Evolutionary conservation across 2,329 filamentous ascomycete genomes (phyloP).

Genomic region (Fusarium gaditjirri): DNA sequence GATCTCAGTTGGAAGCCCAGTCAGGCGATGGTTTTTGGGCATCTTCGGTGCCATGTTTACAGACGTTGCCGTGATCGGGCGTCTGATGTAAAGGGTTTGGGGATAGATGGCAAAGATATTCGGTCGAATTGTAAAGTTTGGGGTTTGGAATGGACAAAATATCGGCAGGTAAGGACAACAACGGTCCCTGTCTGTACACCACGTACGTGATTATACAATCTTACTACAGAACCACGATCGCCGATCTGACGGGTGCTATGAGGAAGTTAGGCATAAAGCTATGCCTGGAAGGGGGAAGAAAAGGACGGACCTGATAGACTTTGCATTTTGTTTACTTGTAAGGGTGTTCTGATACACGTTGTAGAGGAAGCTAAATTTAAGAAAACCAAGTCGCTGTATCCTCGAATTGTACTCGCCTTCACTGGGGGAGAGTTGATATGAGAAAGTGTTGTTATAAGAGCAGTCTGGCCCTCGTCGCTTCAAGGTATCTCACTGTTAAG

Average conservation of each 20-base stretch:
- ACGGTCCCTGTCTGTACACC: not conserved
- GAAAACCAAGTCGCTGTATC: not conserved
- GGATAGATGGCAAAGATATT: not conserved
- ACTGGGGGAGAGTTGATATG: slow-evolving; percentile 1
- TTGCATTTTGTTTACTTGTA: slow-evolving; percentile 31
- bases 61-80: not conserved
- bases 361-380: not conserved
- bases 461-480: slow-evolving; percentile 35
- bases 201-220: not conserved
- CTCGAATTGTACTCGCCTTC: not conserved
- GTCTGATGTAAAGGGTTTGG: not conserved
- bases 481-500: slow-evolving; percentile 22
- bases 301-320: slow-evolving; percentile 20
- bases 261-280: not conserved
- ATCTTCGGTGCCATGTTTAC: slow-evolving; percentile 31
- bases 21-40: slow-evolving; percentile 36
- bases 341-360: not conserved
- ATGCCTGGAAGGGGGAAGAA: not conserved
- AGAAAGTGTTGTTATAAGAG: slow-evolving; percentile 20
- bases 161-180: slow-evolving; percentile 1
- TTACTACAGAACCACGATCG: slow-evolving; percentile 19
- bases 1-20: slow-evolving; percentile 58
- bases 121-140: not conserved
- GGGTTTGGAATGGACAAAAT: not conserved
- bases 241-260: slow-evolving; percentile 10